Evolutionary conservation across 139 green algal genomes (phyloP), one percentile per base, ranked within the genome.

Genomic region (Chlorella sp.): DNA sequence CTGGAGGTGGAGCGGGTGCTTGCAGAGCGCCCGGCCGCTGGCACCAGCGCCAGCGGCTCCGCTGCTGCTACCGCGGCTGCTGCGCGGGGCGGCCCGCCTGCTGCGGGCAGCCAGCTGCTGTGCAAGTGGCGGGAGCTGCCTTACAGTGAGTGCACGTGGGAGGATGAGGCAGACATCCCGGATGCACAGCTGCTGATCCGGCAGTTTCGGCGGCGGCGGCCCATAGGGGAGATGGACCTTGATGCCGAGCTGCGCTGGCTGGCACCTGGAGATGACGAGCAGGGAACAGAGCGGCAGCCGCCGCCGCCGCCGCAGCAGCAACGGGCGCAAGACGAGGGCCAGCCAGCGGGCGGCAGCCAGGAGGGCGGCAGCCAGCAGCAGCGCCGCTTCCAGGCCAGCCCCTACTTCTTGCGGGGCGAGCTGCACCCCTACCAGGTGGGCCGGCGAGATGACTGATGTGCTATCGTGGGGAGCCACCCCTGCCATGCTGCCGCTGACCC

Each of bases 361-460:
- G 51, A 60, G 51, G 51, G 51, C 51, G 51, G 51, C 51, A 60
- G 51, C 51, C 51, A 60, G 51, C 51, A 15, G 25, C 39, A 60
- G 36, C 76, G 76, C 12, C 76, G 76, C 57, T 82, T 82, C 25
- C 25, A 26, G 16, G 26, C 34, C 38, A 82, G 47, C 60, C 76
- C 76, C 17, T 32, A 7, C 38, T 82, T 82, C 60, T 13, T 82
- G 36, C 36, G 21, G 36, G 76, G 76, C 13, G 6, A 57, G 76
- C 76, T 82, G 76, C 76, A 82, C 60, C 76, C 76, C 1, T 82
- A 82, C 60, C 76, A 82, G 74, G 75, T 68, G 36, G 21, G 73
- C 0, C 21, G 20, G 11, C 12, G n/a, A n/a, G n/a, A n/a, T n/a
- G n/a, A n/a, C n/a, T n/a, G n/a, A n/a, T n/a, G n/a, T n/a, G n/a